phyloP scores from a whole-genome alignment of 2,329 filamentous ascomycete genomes.

The Claviceps sp. region DNA sequence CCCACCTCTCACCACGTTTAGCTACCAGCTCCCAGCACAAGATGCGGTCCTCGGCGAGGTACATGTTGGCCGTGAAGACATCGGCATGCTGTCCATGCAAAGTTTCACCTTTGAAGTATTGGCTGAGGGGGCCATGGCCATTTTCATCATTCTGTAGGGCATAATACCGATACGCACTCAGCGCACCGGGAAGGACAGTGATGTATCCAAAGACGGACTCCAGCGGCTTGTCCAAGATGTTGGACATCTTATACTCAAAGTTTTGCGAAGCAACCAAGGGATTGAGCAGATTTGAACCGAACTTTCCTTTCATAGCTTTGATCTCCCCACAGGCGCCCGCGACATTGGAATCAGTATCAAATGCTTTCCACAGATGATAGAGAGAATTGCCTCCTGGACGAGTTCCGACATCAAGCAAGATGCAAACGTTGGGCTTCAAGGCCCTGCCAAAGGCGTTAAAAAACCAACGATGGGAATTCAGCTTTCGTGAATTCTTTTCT shows the following conservation, averaged over 20 bases:
- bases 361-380: slow-evolving; percentile 98
- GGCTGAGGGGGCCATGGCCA: slow-evolving; percentile 85
- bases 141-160: slow-evolving; percentile 94
- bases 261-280: slow-evolving; percentile 94
- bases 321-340: slow-evolving; percentile 96
- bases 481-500: slow-evolving; percentile 93
- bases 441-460: slow-evolving; percentile 95
- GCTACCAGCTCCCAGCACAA: slow-evolving; percentile 92
- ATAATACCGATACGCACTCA: slow-evolving; percentile 91
- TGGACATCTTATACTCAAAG: slow-evolving; percentile 99
- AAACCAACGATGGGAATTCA: slow-evolving; percentile 98
- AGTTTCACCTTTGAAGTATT: slow-evolving; percentile 99
- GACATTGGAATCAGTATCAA: slow-evolving; percentile 94
- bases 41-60: slow-evolving; percentile 79
- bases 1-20: slow-evolving; percentile 89
- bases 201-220: slow-evolving; percentile 98
- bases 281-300: slow-evolving; percentile 73
- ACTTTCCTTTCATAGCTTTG: slow-evolving; percentile 86
- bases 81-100: slow-evolving; percentile 92
- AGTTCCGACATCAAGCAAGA: slow-evolving; percentile 91
- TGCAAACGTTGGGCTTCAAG: slow-evolving; percentile 90
- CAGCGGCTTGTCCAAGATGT: slow-evolving; percentile 92
- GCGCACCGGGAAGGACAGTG: slow-evolving; percentile 84
- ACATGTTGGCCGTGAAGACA: slow-evolving; percentile 97
- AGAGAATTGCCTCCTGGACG: slow-evolving; percentile 77